These are phyloP conservation scores for Neofusicoccum kwambonambiense DNA, from an alignment of 2,329 filamentous ascomycete genomes.

Conservation along the genomic window DNA sequence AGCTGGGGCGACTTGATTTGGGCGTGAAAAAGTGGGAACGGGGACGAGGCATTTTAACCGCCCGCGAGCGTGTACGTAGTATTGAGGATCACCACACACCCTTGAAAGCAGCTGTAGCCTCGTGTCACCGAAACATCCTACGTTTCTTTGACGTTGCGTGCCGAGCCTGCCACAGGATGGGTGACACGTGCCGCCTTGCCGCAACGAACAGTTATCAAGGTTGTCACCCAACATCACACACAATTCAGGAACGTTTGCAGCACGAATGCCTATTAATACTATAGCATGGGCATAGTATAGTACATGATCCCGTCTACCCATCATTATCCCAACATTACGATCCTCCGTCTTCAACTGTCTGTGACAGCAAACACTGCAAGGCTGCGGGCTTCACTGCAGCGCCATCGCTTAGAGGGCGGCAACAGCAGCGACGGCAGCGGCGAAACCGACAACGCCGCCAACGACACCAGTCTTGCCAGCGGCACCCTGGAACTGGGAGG, in stretches of 20 bases:
- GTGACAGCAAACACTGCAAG: too few relatives aligned
- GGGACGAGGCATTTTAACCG: too few relatives aligned
- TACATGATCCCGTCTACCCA: neutral
- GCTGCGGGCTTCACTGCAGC: neutral
- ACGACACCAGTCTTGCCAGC: slow-evolving; percentile 23
- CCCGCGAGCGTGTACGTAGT: too few relatives aligned
- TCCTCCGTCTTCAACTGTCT: neutral
- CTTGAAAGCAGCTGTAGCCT: neutral
- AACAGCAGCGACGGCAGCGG: slow-evolving; percentile 3
- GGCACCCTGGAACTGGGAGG: slow-evolving; percentile 34
- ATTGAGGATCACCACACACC: too few relatives aligned
- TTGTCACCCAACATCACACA: neutral
- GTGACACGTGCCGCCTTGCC: too few relatives aligned
- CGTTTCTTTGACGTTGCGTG: too few relatives aligned
- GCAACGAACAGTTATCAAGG: too few relatives aligned
- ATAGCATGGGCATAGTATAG: neutral
- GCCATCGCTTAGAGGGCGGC: neutral
- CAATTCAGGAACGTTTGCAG: neutral
- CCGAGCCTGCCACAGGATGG: too few relatives aligned
- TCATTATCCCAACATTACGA: neutral
- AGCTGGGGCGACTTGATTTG: slow-evolving; percentile 35
- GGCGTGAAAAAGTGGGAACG: neutral
- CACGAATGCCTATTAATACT: slow-evolving; percentile 8
- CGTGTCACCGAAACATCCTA: neutral
- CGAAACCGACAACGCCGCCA: slow-evolving; percentile 3